A percentile compares a stretch with the other conserved stretches of the same genome.
Conservation (phyloP, 2,329 filamentous ascomycete species). For the Erysiphe neolycopersici region DNA sequence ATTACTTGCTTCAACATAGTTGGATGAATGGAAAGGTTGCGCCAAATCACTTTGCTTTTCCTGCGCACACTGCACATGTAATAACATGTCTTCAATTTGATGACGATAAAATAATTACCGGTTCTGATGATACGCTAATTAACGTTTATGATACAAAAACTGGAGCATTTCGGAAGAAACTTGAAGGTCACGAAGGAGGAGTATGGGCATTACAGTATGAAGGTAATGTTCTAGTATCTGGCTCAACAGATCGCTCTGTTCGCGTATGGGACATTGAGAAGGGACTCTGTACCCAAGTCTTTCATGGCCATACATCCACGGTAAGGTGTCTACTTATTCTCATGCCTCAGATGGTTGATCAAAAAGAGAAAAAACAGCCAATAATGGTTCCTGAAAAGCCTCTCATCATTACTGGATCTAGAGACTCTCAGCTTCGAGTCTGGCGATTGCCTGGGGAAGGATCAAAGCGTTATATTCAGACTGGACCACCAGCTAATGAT, state of each 20-base stretch:
- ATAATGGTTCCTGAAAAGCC: slow-evolving; percentile 87
- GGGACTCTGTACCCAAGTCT: slow-evolving; percentile 78
- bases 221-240: slow-evolving; percentile 81
- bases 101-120: slow-evolving; percentile 90
- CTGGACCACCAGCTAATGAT: slow-evolving; percentile 43
- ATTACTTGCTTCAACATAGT: slow-evolving; percentile 67
- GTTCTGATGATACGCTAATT: slow-evolving; percentile 91
- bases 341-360: slow-evolving; percentile 56
- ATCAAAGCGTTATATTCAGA: slow-evolving; percentile 55
- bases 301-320: slow-evolving; percentile 92
- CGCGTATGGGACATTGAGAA: slow-evolving; percentile 97
- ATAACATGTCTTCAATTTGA: slow-evolving; percentile 97
- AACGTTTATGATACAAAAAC: slow-evolving; percentile 97
- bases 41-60: slow-evolving; percentile 79
- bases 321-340: slow-evolving; percentile 89
- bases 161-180: slow-evolving; percentile 53
- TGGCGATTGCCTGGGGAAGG: slow-evolving; percentile 75
- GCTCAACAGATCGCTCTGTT: slow-evolving; percentile 89
- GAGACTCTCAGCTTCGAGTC: slow-evolving; percentile 78
- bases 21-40: slow-evolving; percentile 76
- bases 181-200: slow-evolving; percentile 85
- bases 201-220: slow-evolving; percentile 96
- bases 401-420: slow-evolving; percentile 87
- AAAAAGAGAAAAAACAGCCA: slow-evolving; percentile 39
- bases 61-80: slow-evolving; percentile 86